phyloP scores from a whole-genome alignment of 495 filamentous ascomycete species.

The Aspergillus bertholletiae region DNA sequence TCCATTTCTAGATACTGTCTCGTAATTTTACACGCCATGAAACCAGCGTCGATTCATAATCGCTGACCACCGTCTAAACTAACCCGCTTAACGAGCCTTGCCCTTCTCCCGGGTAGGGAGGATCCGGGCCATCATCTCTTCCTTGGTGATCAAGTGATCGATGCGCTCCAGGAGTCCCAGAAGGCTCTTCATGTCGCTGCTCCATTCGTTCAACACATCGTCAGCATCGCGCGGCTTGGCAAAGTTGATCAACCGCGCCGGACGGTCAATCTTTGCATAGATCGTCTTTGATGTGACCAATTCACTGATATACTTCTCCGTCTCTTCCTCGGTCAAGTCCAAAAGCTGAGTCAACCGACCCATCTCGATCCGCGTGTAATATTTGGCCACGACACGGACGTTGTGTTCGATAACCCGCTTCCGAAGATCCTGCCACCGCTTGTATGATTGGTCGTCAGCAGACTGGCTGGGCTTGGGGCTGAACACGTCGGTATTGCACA shows the following conservation, averaged over 20 bases:
- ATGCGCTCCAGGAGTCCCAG: slow-evolving; percentile 89
- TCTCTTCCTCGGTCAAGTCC: slow-evolving; percentile 90
- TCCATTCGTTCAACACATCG: slow-evolving; percentile 98
- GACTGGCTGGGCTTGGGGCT: slow-evolving; percentile 51
- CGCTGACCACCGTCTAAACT: slow-evolving; percentile 1
- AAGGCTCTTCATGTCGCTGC: slow-evolving; percentile 96
- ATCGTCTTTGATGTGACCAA: slow-evolving; percentile 95
- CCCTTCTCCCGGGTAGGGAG: slow-evolving; percentile 63
- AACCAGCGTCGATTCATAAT: slow-evolving; percentile 13
- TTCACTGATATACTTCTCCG: slow-evolving; percentile 94
- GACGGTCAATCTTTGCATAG: slow-evolving; percentile 95
- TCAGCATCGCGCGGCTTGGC: slow-evolving; percentile 93
- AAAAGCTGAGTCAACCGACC: slow-evolving; percentile 82
- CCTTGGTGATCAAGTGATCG: slow-evolving; percentile 98
- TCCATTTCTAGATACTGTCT: slow-evolving; percentile 27
- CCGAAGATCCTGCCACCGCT: slow-evolving; percentile 87
- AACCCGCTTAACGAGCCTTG: slow-evolving; percentile 36
- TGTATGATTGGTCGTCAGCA: slow-evolving; percentile 69
- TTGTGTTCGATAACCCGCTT: slow-evolving; percentile 99
- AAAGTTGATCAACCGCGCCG: slow-evolving; percentile 86
- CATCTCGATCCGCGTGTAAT: slow-evolving; percentile 96
- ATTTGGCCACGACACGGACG: slow-evolving; percentile 93
- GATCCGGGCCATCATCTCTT: slow-evolving; percentile 99
- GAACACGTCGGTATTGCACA: slow-evolving; percentile 92
- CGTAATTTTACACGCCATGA: slow-evolving; percentile 34